Percentiles rank a stretch among this genome's conserved stretches.
phyloP scores from a whole-genome alignment of 805 yeast species.

The Martiniozyma abietophila region DNA sequence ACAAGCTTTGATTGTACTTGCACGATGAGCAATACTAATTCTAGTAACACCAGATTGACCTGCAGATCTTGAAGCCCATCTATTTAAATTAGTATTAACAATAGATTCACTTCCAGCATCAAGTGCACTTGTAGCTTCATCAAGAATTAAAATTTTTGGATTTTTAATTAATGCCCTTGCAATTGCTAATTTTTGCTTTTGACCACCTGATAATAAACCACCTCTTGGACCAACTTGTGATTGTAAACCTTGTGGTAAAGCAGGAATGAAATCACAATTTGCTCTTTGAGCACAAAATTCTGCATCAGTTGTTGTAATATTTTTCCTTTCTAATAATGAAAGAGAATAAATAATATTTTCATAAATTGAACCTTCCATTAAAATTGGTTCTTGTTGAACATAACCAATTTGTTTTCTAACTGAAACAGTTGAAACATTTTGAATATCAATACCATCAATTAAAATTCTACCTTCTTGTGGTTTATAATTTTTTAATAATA shows the following conservation, averaged over 20 bases:
- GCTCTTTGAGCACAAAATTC: conserved; percentile 61
- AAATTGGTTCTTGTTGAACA: conserved; percentile 87
- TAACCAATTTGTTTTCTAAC: conserved; percentile 71
- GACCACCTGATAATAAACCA: conserved; percentile 56
- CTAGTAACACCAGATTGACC: conserved; percentile 54
- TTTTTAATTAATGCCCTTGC: conserved; percentile 64
- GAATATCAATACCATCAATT: conserved; percentile 60
- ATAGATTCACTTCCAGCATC: conserved; percentile 83
- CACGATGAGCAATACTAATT: conserved; percentile 85
- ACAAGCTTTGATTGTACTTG: conserved; percentile 78
- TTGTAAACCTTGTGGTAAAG: conserved; percentile 73
- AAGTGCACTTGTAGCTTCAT: conserved; percentile 87
- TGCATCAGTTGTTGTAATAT: conserved; percentile 51
- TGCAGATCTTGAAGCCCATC: conserved; percentile 32
- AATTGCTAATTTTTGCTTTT: conserved; percentile 67
- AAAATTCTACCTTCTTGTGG: conserved; percentile 58
- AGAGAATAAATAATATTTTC: conserved; percentile 81
- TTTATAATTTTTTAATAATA: conserved; percentile 76
- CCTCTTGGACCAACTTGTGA: conserved; percentile 86
- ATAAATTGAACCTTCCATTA: conserved; percentile 77
- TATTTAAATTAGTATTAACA: conserved; percentile 63
- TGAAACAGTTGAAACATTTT: conserved; percentile 63
- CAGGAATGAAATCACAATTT: conserved; percentile 64
- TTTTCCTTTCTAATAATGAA: conserved; percentile 34
- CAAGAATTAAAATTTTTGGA: conserved; percentile 55